A percentile compares a stretch with the other conserved stretches of the same genome.
phyloP scores from a whole-genome alignment of 805 yeast species.

The Candida maesae region DNA sequence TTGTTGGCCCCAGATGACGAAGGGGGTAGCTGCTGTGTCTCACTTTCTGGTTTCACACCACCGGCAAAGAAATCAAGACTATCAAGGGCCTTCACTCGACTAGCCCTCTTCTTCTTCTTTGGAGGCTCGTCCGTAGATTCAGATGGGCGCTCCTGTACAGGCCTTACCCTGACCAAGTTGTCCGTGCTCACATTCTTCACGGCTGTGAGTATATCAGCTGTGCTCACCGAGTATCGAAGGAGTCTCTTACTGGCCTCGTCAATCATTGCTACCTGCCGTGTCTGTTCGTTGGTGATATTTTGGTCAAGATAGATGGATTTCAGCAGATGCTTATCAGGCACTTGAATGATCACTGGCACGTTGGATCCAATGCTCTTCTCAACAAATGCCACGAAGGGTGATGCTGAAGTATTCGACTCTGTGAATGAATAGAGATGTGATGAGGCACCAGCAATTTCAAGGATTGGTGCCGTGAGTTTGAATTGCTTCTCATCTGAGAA shows the following conservation, averaged over 20 bases:
- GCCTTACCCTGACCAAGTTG: conserved; percentile 13
- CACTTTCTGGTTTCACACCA: conserved; percentile 22
- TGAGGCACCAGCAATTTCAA: conserved; percentile 20
- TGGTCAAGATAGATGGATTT: conserved; percentile 1
- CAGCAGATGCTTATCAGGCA: not conserved
- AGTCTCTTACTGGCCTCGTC: conserved; percentile 9
- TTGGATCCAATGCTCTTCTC: not conserved
- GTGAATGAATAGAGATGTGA: not conserved
- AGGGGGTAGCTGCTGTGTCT: not conserved
- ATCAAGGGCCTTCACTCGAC: conserved; percentile 31
- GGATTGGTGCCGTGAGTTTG: conserved; percentile 20
- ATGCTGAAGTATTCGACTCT: not conserved
- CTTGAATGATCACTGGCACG: conserved; percentile 5
- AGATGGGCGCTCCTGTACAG: conserved; percentile 6
- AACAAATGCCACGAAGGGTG: conserved; percentile 6
- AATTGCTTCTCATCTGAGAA: conserved; percentile 24
- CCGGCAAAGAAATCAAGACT: conserved; percentile 38
- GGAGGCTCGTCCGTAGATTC: conserved; percentile 5
- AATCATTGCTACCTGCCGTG: conserved; percentile 2
- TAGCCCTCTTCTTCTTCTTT: conserved; percentile 13
- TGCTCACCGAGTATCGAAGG: conserved; percentile 21
- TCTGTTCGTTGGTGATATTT: not conserved
- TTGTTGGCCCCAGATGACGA: not conserved
- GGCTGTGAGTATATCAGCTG: conserved; percentile 28
- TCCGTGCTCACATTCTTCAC: conserved; percentile 18